These are phyloP conservation scores for Punica granatum DNA, from an alignment of 345 rosid species.

Conservation along the genomic window DNA sequence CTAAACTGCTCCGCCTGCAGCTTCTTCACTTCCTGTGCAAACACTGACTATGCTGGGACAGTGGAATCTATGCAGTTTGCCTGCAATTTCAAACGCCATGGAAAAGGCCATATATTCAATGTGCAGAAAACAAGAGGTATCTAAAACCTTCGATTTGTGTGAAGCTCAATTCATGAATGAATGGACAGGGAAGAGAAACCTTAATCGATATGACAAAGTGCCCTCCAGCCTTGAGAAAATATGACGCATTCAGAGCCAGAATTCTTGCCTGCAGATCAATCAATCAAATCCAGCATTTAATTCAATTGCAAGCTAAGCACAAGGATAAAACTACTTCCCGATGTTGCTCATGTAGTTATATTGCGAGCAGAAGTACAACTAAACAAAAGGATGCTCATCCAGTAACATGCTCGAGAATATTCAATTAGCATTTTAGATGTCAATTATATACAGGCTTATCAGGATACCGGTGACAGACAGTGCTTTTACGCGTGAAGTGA, in stretches of 20 bases:
- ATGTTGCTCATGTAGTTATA: background rate
- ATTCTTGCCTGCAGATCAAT: slow-evolving; percentile 71
- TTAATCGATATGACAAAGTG: slow-evolving; percentile 97
- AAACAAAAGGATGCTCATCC: too few relatives aligned
- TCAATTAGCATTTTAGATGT: too few relatives aligned
- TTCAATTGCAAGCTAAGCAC: too few relatives aligned
- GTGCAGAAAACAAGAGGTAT: background rate
- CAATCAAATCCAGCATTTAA: background rate
- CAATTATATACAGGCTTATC: too few relatives aligned
- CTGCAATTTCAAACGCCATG: slow-evolving; percentile 21
- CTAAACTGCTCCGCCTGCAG: slow-evolving; percentile 78
- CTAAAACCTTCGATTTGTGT: background rate
- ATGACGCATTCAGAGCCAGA: slow-evolving; percentile 76
- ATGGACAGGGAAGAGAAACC: slow-evolving; percentile 35
- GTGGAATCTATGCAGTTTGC: slow-evolving; percentile 95
- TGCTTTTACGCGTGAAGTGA: too few relatives aligned
- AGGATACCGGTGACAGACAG: background rate
- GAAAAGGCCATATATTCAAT: background rate
- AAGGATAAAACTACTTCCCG: background rate
- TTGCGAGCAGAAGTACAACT: background rate
- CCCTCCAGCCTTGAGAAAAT: slow-evolving; percentile 85
- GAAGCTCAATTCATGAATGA: background rate
- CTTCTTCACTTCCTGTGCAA: slow-evolving; percentile 82
- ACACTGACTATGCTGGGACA: slow-evolving; percentile 76
- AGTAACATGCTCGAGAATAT: too few relatives aligned